Evolutionary conservation across 768 basidiomycete species (phyloP), one percentile per base, ranked within the genome.

Genomic region (Lepiota venenata): DNA sequence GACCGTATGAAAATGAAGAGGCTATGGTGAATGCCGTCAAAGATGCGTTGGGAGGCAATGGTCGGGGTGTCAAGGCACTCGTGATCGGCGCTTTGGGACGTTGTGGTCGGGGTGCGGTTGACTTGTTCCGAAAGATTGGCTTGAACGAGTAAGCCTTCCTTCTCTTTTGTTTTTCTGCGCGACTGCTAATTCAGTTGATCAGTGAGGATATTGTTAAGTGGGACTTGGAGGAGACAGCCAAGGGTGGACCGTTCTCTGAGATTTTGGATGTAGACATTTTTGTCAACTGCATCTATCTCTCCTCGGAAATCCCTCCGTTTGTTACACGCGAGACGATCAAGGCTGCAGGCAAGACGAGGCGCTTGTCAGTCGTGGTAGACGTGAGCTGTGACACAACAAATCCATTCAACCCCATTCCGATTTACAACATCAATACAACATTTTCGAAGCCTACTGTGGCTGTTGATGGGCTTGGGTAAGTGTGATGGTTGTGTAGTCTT

Each of bases 321-420:
- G 56, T 97, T 45, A 85, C 85, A 3, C 67, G 72, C 22, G 82
- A 88, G 40, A 82, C 83, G 55, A 87, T 97, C 59, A 70, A 70
- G n/a, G 76, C 77, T 18, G 91, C 89, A 11, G 93, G 94, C 21
- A 70, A 74, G 51, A 61, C 71, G 15, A 79, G 97, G 56, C 76
- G 78, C 53, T 71, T 99, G 56, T 77, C 83, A 20, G 85, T 95
- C 25, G 84, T 98, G 44, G 97, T 98, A 21, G 97, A 99, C 62
- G 97, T 99, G 62, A 96, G 93, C 68, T 99, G 97, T 75, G 97
- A 99, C 69, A 98, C 96, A 20, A 98, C 94, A 50, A 99, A 99
- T 70, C 95, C 97, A 14, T 88, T 88, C 80, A 99, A 98, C 70
- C 97, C 97, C 1, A 89, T 98, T 60, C 97, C 97, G 8, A 87